phyloP scores from a whole-genome alignment of 129 eudicot genomes.

The Apium graveolens region DNA sequence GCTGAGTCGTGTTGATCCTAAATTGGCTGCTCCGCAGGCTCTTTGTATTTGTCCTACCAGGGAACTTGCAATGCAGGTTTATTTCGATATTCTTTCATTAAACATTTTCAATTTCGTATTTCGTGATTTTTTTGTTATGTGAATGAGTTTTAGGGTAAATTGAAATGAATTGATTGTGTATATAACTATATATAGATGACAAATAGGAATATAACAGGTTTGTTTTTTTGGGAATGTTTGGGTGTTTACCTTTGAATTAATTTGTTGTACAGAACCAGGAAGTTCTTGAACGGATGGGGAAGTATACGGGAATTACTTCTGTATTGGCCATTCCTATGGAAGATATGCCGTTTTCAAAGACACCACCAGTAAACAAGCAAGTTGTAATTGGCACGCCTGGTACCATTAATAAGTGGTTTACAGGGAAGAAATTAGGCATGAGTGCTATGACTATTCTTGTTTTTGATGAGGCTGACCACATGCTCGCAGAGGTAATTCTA shows the following conservation, averaged over 20 bases:
- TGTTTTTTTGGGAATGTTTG: not conserved
- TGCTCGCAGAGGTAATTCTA: conserved; percentile 64
- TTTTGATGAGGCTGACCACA: conserved; percentile 93
- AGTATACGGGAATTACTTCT: conserved; percentile 63
- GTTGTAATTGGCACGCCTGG: conserved; percentile 89
- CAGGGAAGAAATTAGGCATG: conserved; percentile 50
- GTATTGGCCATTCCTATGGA: conserved; percentile 64
- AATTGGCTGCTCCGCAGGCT: conserved; percentile 55
- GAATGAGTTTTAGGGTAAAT: not conserved
- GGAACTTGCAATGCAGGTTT: conserved; percentile 77
- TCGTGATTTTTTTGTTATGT: not conserved
- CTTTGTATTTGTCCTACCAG: conserved; percentile 85
- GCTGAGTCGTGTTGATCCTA: conserved; percentile 86
- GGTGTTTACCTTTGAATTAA: not conserved
- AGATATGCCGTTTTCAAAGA: conserved; percentile 33
- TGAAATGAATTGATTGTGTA: not conserved
- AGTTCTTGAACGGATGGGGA: conserved; percentile 76
- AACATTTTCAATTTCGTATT: no score
- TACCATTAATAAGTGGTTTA: conserved; percentile 58
- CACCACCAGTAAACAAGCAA: conserved; percentile 53
- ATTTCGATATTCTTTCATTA: not conserved
- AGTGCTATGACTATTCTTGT: conserved; percentile 72
- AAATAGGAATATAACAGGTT: not conserved
- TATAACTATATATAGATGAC: not conserved
- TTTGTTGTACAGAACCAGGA: conserved; percentile 62